Evolutionary conservation across 768 basidiomycete genomes (phyloP), one percentile per base, ranked within the genome.

Genomic region (Suillus bovinus): DNA sequence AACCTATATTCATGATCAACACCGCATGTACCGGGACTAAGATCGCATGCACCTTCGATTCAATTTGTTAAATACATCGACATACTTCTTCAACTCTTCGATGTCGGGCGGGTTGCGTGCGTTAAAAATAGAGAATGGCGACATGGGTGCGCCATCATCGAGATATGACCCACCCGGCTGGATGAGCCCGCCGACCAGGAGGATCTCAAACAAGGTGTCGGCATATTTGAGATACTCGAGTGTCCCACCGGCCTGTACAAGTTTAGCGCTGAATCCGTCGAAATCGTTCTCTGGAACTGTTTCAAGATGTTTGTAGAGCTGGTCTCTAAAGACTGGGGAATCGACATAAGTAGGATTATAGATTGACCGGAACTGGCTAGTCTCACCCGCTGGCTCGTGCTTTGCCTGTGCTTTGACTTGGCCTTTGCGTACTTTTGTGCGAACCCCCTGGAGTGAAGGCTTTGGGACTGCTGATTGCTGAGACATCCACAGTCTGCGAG

Each of bases 161-260:
- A 98, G 70, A 78, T 92, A 95, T 70, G 81, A 86, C 63, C 96
- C 96, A 58, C 96, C 96, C 22, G 96, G 97, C 77, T 98, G 96
- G 69, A 99, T 87, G 66, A 99, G 89, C 46, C 94, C 94, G 55
- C 96, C 96, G 71, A 95, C 90, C 71, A 99, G 86, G 73, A 98
- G 84, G 80, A 97, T 86, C 79, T 99, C 96, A 78, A 97, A 99
- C 70, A 99, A 88, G 61, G 90, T 84, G 70, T 97, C 95, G 78
- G 94, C 92, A 88, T 99, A 98, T 81, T 97, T 97, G 77, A 96
- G 87, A 72, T 87, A 90, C 78, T 99, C 97, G 76, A 99, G 90
- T 55, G 92, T 89, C 29, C 90, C 87, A 47, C 96, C 96, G 61
- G 96, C 95, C 76, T 91, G 90, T 68, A 94, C 84, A 70, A 99